Conservation (phyloP, 2,329 filamentous ascomycete species). For the Pseudocercospora cruenta region DNA sequence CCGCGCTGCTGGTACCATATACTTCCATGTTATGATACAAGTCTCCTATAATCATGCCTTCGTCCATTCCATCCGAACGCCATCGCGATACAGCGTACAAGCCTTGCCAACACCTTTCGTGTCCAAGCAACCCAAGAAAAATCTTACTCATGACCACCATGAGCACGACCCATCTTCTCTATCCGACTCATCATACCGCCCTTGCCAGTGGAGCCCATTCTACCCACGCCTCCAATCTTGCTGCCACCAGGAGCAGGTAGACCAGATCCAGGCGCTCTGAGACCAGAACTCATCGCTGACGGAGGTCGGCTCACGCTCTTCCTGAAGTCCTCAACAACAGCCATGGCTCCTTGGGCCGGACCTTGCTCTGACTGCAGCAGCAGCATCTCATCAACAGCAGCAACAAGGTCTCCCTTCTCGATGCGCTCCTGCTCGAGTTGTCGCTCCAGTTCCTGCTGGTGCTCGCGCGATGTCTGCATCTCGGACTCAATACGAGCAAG, state of each 20-base stretch:
- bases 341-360: conserved; percentile 42
- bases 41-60: background rate
- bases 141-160: background rate
- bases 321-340: conserved; percentile 53
- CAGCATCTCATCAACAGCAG: conserved; percentile 83
- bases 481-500: conserved; percentile 76
- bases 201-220: conserved; percentile 12
- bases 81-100: background rate
- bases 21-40: background rate
- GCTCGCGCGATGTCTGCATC: conserved; percentile 67
- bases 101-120: background rate
- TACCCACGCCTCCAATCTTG: conserved; percentile 44
- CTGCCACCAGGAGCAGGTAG: conserved; percentile 44
- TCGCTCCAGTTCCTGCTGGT: conserved; percentile 70
- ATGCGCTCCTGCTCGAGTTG: conserved; percentile 75
- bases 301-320: conserved; percentile 59
- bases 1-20: background rate
- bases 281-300: conserved; percentile 37
- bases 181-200: conserved; percentile 22
- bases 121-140: background rate
- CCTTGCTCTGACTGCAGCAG: conserved; percentile 59
- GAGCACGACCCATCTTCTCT: conserved; percentile 22
- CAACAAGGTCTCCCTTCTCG: conserved; percentile 82
- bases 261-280: conserved; percentile 61
- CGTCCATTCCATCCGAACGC: background rate